Base-by-base conservation (phyloP, 169 alveolate genomes). In the Plasmodium relictum region DNA sequence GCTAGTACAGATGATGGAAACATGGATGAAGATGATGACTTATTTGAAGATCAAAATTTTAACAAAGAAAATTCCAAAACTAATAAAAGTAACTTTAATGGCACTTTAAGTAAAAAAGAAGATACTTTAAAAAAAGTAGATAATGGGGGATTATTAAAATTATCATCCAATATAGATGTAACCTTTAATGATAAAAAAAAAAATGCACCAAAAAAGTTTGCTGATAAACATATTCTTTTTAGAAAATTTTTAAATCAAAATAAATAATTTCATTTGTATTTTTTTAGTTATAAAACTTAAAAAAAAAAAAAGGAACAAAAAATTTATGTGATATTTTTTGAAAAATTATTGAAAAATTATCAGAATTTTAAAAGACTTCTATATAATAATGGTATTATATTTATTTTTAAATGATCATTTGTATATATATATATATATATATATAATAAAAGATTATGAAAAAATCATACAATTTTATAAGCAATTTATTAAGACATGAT, bases 11-110 rank as follows among this genome's bases (percentile, higher is more conserved):
- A 92, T 45, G 96, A 94, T 42, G 88, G 83, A 10, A 94, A 94
- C 62, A 93, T 88, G 26, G 96, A 94, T 65, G 96, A 94, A 48
- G 96, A 94, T 54, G 89, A 83, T 54, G 91, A 92, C 50, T 74
- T 68, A 48, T 88, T 72, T 88, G 92, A 63, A 50, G 89, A 92
- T 20, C 58, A 74, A 68, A 12, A 74, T 68, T 83, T 44, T 78
- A 45, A 86, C 4, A 58, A 76, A 61, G 73, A 78, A 58, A 10
- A 44, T 58, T 61, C 71, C 5, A 74, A 88, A 73, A 59, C 50
- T 68, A 41, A 72, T 65, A 61, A 63, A 48, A 12, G 24, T n/a
- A 61, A 63, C 59, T 14, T 37, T 7, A 42, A 44, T 85, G 56
- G 16, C 31, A 72, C 56, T 9, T 44, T 37, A 50, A 63, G 42